Conservation (phyloP, 2,329 filamentous ascomycete species). For the Colletotrichum cuscutae region DNA sequence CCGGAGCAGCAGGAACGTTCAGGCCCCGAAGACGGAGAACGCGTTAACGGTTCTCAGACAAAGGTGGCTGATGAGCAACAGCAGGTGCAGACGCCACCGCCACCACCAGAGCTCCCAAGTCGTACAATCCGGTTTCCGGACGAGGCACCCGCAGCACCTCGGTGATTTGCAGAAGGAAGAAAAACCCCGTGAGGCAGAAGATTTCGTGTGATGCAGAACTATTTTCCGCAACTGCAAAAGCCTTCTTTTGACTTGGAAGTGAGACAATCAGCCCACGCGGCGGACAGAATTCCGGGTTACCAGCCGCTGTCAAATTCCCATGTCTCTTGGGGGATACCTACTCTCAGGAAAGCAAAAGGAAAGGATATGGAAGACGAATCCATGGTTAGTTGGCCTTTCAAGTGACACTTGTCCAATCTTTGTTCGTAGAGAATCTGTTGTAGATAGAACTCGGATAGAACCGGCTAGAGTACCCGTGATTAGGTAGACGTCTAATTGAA, state of each 20-base stretch:
- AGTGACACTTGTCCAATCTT: not conserved
- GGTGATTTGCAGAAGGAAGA: slow-evolving; percentile 2
- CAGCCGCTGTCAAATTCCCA: not conserved
- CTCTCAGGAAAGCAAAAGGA: not conserved
- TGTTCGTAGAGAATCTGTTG: not conserved
- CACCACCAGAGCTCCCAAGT: slow-evolving; percentile 35
- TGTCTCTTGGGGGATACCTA: not conserved
- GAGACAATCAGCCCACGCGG: not conserved
- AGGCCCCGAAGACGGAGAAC: not conserved
- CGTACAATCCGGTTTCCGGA: slow-evolving; percentile 58
- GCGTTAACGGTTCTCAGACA: not conserved
- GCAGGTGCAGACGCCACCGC: slow-evolving; percentile 40
- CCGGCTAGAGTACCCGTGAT: not conserved
- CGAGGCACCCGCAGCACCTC: slow-evolving; percentile 40
- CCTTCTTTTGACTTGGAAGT: not conserved
- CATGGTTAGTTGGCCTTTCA: not conserved
- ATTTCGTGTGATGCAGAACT: not conserved
- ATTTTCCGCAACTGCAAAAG: not conserved
- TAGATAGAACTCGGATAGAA: not conserved
- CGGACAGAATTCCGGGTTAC: not conserved
- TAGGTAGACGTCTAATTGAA: not conserved
- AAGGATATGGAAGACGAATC: not conserved
- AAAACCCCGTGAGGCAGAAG: not conserved
- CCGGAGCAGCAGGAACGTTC: not conserved
- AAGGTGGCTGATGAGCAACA: slow-evolving; percentile 39